Base-by-base conservation (phyloP, 441 rosid species). In the Populus trichocarpa region DNA sequence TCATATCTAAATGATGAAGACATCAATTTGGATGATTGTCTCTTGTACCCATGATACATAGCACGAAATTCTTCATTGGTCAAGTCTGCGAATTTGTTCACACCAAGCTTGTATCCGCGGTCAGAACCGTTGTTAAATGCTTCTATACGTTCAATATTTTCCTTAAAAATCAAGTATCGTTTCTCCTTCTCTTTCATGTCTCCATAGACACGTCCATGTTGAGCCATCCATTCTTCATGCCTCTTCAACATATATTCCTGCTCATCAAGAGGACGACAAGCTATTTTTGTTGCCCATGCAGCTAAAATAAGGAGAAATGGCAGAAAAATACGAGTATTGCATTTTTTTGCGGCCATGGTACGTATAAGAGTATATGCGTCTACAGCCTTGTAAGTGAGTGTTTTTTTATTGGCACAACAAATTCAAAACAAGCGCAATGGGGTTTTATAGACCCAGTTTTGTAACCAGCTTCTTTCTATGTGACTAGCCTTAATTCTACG, bases 1-100 rank as follows among this genome's bases (percentile, higher is more conserved):
- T 71, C 83, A 68, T 89, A 84, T 85, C 77, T 85, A 78, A 93
- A 67, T 36, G 70, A 8, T 86, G 87, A 84, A 69, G 89, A 84
- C 86, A 83, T 82, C 70, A 81, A 6, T 6, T 81, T 79, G 79
- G 87, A 84, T 80, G 87, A 88, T 50, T 79, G 80, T 23, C 89
- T 74, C 79, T 88, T 90, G 18, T 92, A 92, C 9, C 93, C 90
- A 0, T 87, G 87, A 26, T 83, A 88, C 10, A 77, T 70, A 53
- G 64, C 83, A 53, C 83, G 80, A 73, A 94, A 92, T 80, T 94
- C 97, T 16, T 87, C 91, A 66, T 86, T 88, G 26, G 97, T 94
- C 81, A 90, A 42, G 79, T 94, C 97, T 3, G 94, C 90, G 53
- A 92, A 94, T 84, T 86, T 92, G 85, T 94, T 94, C 70, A 92